A percentile compares a stretch with the other conserved stretches of the same genome.
Conservation (phyloP, 208 protist species). For the Tritrichomonas foetus region DNA sequence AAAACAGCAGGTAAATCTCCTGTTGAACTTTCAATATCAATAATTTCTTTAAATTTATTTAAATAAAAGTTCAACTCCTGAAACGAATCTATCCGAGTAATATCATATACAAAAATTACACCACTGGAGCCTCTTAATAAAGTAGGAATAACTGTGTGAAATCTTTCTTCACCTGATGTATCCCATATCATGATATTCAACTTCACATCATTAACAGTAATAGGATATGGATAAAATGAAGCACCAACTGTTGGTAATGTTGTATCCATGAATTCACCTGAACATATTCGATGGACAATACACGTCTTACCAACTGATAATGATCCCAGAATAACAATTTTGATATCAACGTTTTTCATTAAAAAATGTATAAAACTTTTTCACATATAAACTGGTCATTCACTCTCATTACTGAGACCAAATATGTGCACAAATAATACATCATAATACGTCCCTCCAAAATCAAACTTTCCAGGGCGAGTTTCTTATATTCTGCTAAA, state of each 20-base stretch:
- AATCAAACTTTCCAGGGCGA: no score
- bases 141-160: slow-evolving; percentile 54
- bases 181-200: slow-evolving; percentile 52
- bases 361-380: background rate
- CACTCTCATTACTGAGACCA: no score
- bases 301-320: slow-evolving; percentile 55
- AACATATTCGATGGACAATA: slow-evolving; percentile 46
- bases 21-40: no score
- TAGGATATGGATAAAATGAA: slow-evolving; percentile 45
- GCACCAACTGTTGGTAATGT: slow-evolving; percentile 51
- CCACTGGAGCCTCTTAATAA: slow-evolving; percentile 59
- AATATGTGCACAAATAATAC: no score
- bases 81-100: no score
- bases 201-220: slow-evolving; percentile 29
- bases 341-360: background rate
- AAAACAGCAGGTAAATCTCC: no score
- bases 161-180: slow-evolving; percentile 52
- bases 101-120: slow-evolving; percentile 59
- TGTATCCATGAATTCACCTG: slow-evolving; percentile 46
- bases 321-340: slow-evolving; percentile 55
- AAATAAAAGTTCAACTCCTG: no score
- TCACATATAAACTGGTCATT: no score
- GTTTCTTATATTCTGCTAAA: no score
- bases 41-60: no score
- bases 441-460: no score